Evolutionary conservation across 1,139 yeast genomes (phyloP), one percentile per base, ranked within the genome.

Genomic region (Entelexis paramagnoliae): DNA sequence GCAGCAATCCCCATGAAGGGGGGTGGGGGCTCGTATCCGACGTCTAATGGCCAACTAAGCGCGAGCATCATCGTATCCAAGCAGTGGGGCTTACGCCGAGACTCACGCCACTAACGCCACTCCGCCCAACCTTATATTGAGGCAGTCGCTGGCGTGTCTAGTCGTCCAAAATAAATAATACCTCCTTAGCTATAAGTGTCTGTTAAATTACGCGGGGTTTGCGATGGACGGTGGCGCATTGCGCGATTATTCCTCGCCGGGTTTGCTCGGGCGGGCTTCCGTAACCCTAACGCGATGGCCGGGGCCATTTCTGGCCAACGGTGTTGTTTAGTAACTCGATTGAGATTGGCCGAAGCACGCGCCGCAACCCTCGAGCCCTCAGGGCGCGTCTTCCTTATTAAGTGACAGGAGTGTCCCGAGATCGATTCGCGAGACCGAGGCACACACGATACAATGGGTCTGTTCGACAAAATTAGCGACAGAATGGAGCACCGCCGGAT

Each of bases 401-500:
- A 41, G 45, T 41, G 45, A 24, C 28, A 39, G 44, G 44, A 17
- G 44, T 8, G 11, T n/a, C n/a, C 34, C 33, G 44, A 26, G 42
- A 26, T 39, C 32, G n/a, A 36, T 13, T 20, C 41, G 43, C 43
- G 33, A 28, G 16, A 24, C 14, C 9, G 22, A 40, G 22, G 14
- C 13, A 1, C 4, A 10, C 20, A n/a, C 14, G 16, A 26, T 4
- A 24, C n/a, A 28, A 57, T 57, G 60, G 54, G 58, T 7, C 33
- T 58, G 19, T 44, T 59, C 20, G 54, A 53, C 34, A 46, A 41
- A 8, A 48, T 59, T 34, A 52, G 49, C 45, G 55, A 51, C 36
- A 55, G 63, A 28, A 55, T 64, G 36, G 68, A 65, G 50, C 60
- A 63, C 51, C 61, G 66, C 10, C 57, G 60, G 22, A 60, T 65